Conservation (phyloP, 2,329 filamentous ascomycete genomes). For the Ophiosphaerella korrae region DNA sequence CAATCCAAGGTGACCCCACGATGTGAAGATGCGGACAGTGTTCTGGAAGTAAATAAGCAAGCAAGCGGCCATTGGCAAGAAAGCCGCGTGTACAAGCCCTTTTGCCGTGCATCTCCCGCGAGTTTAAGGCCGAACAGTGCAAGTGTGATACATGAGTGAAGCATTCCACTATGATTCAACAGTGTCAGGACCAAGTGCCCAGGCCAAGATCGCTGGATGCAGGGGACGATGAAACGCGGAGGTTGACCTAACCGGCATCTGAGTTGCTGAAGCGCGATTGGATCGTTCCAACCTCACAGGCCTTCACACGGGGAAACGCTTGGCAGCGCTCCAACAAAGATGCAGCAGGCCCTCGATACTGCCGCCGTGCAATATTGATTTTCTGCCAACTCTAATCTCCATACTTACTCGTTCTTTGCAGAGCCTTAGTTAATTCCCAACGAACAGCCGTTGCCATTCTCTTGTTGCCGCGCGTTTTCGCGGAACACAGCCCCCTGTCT, state of each 20-base stretch:
- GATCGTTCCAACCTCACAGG: slow-evolving; percentile 11
- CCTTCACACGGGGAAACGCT: slow-evolving; percentile 3
- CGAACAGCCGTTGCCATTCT: slow-evolving; percentile 11
- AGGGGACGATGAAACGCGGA: slow-evolving; percentile 33
- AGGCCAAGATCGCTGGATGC: slow-evolving; percentile 16
- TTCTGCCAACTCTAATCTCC: neutral
- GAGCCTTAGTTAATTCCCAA: slow-evolving; percentile 1
- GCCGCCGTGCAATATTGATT: slow-evolving; percentile 1
- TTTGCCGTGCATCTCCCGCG: slow-evolving; percentile 15
- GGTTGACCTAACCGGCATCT: slow-evolving; percentile 10
- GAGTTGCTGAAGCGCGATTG: slow-evolving; percentile 22
- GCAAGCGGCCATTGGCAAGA: slow-evolving; percentile 13
- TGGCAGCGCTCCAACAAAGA: slow-evolving; percentile 16
- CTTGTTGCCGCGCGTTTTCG: neutral
- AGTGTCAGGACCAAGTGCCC: slow-evolving; percentile 24
- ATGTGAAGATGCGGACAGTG: neutral
- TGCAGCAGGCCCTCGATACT: slow-evolving; percentile 12
- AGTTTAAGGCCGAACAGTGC: slow-evolving; percentile 12
- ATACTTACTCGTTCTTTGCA: neutral
- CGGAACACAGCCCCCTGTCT: slow-evolving; percentile 1
- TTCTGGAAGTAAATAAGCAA: slow-evolving; percentile 3
- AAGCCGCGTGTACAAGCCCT: slow-evolving; percentile 11
- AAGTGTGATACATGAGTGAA: slow-evolving; percentile 33
- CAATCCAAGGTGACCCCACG: neutral
- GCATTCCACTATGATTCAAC: slow-evolving; percentile 27